Evolutionary conservation across 2,329 filamentous ascomycete genomes (phyloP).

Genomic region (Exophiala lecanii-corni): DNA sequence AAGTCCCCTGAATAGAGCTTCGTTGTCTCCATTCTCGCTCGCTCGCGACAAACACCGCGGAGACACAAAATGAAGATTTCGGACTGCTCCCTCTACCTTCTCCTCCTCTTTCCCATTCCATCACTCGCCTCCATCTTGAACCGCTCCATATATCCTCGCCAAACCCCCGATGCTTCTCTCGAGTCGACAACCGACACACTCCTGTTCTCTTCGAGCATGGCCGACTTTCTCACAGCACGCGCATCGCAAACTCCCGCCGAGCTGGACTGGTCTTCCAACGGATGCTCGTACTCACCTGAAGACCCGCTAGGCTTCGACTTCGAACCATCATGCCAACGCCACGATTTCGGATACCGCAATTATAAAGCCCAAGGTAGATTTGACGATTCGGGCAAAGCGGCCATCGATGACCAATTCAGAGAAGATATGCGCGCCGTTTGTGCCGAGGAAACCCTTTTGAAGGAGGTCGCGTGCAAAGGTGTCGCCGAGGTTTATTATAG

Average conservation of each 20-base stretch:
- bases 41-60: no score
- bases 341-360: slow-evolving; percentile 56
- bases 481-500: slow-evolving; percentile 34
- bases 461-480: slow-evolving; percentile 25
- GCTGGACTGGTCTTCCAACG: slow-evolving; percentile 36
- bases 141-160: neutral
- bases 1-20: no score
- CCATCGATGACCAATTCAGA: slow-evolving; percentile 50
- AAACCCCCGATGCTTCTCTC: neutral
- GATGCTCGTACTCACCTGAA: slow-evolving; percentile 33
- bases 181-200: slow-evolving; percentile 40
- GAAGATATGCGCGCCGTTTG: slow-evolving; percentile 33
- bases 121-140: neutral
- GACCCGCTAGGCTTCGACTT: slow-evolving; percentile 34
- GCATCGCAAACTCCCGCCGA: slow-evolving; percentile 37
- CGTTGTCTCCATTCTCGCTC: no score
- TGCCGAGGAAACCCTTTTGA: slow-evolving; percentile 19
- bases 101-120: neutral
- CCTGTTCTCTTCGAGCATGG: slow-evolving; percentile 43
- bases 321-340: slow-evolving; percentile 45
- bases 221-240: slow-evolving; percentile 40
- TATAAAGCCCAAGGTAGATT: slow-evolving; percentile 49
- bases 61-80: no score
- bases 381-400: slow-evolving; percentile 37
- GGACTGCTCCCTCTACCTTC: neutral